These are phyloP conservation scores for Raphanus sativus DNA, from an alignment of 345 rosid species.

Conservation along the genomic window DNA sequence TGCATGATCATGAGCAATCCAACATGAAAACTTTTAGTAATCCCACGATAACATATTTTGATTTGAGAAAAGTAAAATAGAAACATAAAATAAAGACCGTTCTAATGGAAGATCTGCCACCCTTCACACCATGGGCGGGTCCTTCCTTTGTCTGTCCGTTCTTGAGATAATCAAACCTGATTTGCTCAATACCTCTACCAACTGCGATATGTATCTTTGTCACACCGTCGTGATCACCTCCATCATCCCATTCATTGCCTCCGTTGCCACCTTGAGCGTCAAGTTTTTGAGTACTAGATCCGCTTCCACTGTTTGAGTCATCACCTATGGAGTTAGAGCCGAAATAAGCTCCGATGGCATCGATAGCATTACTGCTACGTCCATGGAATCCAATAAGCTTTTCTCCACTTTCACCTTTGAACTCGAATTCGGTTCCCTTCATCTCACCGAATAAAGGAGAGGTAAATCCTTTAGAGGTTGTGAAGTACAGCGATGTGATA, in stretches of 20 bases:
- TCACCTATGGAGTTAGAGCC: background rate
- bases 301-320: background rate
- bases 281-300: background rate
- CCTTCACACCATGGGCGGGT: background rate
- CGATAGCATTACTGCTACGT: background rate
- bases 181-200: background rate
- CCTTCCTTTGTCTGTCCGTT: conserved; percentile 4
- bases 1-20: background rate
- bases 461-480: background rate
- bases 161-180: conserved; percentile 4
- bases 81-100: background rate
- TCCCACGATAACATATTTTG: background rate
- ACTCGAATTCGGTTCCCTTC: background rate
- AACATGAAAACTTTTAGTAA: background rate
- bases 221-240: conserved; percentile 25
- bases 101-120: background rate
- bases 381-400: conserved; percentile 37
- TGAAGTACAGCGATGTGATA: background rate
- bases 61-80: background rate
- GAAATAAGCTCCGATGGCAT: conserved; percentile 30
- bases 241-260: conserved; percentile 36
- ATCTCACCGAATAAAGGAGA: background rate
- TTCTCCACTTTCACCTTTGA: conserved; percentile 22
- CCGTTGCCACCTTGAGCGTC: conserved; percentile 26
- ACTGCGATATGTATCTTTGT: conserved; percentile 4